Evolutionary conservation across 352 stramenopile genomes (phyloP).

Genomic region (Phytophthora crassamura): DNA sequence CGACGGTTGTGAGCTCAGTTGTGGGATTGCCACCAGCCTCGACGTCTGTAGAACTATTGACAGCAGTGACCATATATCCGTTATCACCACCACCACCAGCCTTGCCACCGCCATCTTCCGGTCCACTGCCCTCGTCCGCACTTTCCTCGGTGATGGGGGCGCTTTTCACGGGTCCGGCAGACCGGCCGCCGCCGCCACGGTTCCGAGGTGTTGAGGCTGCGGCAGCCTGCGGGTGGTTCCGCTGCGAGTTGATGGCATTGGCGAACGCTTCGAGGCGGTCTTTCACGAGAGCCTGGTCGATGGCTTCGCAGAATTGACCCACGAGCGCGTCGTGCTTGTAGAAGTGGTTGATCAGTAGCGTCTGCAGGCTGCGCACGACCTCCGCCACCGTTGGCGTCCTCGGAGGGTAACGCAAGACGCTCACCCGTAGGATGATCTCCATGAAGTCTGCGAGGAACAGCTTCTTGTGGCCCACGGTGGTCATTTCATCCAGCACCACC

Average conservation of each 20-base stretch:
- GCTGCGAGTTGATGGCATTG: conserved; percentile 55
- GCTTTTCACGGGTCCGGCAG: conserved; percentile 13
- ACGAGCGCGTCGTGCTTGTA: conserved; percentile 70
- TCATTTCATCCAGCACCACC: conserved; percentile 80
- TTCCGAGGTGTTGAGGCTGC: conserved; percentile 6
- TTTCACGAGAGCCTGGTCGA: conserved; percentile 67
- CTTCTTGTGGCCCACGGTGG: conserved; percentile 72
- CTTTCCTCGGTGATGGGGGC: conserved; percentile 25
- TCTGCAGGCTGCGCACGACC: conserved; percentile 61
- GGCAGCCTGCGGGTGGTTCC: conserved; percentile 11
- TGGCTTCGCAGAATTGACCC: conserved; percentile 58
- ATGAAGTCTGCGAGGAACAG: conserved; percentile 82
- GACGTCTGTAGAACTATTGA: no score
- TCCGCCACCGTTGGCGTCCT: conserved; percentile 43
- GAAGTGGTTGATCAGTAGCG: conserved; percentile 71
- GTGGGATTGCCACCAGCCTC: no score
- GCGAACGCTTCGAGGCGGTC: conserved; percentile 69
- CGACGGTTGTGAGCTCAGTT: no score
- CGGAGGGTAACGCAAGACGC: conserved; percentile 65
- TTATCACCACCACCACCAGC: background rate
- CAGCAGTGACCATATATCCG: background rate
- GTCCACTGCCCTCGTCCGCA: conserved; percentile 25
- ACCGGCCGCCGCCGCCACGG: conserved; percentile 20
- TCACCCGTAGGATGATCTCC: conserved; percentile 72
- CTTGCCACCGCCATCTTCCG: conserved; percentile 5